Conservation (phyloP, 805 yeast species). For the Isabelozyma heimii region DNA sequence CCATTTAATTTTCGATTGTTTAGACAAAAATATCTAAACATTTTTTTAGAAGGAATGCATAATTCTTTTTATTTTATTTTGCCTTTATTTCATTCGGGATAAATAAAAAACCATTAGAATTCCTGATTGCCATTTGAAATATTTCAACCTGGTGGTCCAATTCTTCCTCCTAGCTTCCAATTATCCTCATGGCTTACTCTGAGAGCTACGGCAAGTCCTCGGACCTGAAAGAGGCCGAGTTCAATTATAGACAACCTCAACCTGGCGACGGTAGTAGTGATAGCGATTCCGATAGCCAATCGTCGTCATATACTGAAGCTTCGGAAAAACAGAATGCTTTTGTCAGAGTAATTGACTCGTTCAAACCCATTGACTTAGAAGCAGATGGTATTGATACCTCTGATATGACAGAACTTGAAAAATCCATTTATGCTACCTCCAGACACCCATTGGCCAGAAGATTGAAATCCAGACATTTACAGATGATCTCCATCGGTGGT, state of each 20-base stretch:
- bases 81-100: too few relatives aligned
- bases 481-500: constrained; percentile 71
- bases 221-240: too few relatives aligned
- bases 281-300: neutral
- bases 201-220: too few relatives aligned
- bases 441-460: constrained; percentile 45
- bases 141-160: too few relatives aligned
- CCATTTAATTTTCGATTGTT: too few relatives aligned
- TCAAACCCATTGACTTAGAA: constrained; percentile 36
- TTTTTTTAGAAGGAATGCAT: too few relatives aligned
- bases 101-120: too few relatives aligned
- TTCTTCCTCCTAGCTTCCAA: too few relatives aligned
- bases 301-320: constrained; percentile 2
- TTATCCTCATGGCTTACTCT: too few relatives aligned
- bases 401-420: constrained; percentile 36
- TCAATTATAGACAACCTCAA: neutral
- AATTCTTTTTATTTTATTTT: too few relatives aligned
- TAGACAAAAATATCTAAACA: too few relatives aligned
- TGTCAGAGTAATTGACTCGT: constrained; percentile 26
- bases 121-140: too few relatives aligned
- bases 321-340: neutral
- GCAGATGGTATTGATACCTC: constrained; percentile 41
- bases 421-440: constrained; percentile 36
- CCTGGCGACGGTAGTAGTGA: neutral
- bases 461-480: constrained; percentile 47